These are phyloP conservation scores for Fulvia fulva DNA, from an alignment of 2,329 filamentous ascomycete species.

Conservation along the genomic window DNA sequence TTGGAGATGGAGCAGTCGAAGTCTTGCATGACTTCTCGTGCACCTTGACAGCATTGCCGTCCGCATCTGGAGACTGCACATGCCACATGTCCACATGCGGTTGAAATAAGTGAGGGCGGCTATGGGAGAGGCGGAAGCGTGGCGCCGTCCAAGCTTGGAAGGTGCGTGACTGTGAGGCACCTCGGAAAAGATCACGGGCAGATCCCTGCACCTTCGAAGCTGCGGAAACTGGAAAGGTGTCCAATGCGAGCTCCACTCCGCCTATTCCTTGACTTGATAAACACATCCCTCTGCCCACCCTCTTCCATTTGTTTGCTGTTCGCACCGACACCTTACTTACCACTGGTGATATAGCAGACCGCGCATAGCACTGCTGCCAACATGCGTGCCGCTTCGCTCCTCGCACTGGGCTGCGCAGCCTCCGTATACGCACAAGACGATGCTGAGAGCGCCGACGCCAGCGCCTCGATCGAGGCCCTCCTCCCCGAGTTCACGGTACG, in stretches of 20 bases:
- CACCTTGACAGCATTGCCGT: too few relatives aligned
- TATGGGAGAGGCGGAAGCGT: too few relatives aligned
- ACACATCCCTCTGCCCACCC: neutral
- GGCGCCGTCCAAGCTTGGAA: too few relatives aligned
- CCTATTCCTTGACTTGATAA: too few relatives aligned
- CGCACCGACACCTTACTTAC: too few relatives aligned
- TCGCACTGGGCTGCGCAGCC: constrained; percentile 65
- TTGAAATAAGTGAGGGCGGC: neutral
- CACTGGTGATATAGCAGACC: neutral
- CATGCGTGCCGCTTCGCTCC: constrained; percentile 81
- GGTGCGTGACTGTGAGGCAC: neutral
- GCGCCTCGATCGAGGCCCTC: constrained; percentile 16
- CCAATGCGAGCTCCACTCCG: neutral
- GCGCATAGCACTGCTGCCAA: constrained; percentile 35
- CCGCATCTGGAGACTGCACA: neutral
- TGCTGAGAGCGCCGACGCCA: constrained; percentile 18
- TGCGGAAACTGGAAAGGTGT: neutral
- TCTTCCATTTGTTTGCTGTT: neutral
- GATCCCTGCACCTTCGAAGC: neutral
- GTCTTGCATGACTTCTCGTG: neutral
- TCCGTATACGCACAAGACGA: constrained; percentile 62
- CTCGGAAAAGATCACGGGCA: neutral
- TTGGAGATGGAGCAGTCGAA: neutral
- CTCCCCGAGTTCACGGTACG: constrained; percentile 23
- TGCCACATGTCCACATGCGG: neutral